Evolutionary conservation across 2,329 filamentous ascomycete genomes (phyloP).

Genomic region (Penicillium sp.): DNA sequence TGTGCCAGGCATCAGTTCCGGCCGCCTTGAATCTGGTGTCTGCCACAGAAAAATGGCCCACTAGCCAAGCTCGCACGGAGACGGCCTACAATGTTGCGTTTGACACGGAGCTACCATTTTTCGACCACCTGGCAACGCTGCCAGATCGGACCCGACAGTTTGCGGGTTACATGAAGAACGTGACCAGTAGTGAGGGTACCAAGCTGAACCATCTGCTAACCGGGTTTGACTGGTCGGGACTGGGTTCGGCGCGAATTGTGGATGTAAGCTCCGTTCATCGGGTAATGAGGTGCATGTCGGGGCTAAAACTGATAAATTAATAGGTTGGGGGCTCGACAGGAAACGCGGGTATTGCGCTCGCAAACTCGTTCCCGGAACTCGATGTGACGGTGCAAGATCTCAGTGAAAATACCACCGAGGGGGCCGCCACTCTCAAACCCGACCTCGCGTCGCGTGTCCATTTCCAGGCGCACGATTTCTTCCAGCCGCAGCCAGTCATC

Average conservation of each 20-base stretch:
- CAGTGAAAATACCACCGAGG: neutral
- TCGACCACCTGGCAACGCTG: conserved; percentile 5
- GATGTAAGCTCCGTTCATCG: conserved; percentile 36
- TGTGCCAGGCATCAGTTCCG: neutral
- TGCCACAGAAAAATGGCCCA: neutral
- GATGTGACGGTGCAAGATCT: conserved; percentile 1
- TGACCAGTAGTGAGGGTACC: conserved; percentile 60
- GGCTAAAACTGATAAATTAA: neutral
- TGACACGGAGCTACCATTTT: neutral
- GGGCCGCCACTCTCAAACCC: neutral
- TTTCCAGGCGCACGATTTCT: conserved; percentile 7
- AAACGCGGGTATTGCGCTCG: conserved; percentile 58
- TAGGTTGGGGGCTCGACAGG: conserved; percentile 58
- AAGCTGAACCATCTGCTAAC: conserved; percentile 56
- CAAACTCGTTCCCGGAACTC: conserved; percentile 29
- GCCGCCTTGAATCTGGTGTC: neutral
- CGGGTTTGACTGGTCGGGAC: conserved; percentile 55
- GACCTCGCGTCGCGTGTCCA: neutral
- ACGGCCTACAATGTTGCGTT: conserved; percentile 2
- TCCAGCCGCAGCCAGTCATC: conserved; percentile 10
- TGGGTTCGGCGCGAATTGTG: conserved; percentile 55
- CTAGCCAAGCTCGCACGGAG: neutral
- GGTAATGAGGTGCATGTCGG: neutral
- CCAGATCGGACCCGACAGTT: neutral
- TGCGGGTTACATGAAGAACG: conserved; percentile 30